Evolutionary conservation across 2,329 filamentous ascomycete species (phyloP).

Genomic region (Curvularia sp.): DNA sequence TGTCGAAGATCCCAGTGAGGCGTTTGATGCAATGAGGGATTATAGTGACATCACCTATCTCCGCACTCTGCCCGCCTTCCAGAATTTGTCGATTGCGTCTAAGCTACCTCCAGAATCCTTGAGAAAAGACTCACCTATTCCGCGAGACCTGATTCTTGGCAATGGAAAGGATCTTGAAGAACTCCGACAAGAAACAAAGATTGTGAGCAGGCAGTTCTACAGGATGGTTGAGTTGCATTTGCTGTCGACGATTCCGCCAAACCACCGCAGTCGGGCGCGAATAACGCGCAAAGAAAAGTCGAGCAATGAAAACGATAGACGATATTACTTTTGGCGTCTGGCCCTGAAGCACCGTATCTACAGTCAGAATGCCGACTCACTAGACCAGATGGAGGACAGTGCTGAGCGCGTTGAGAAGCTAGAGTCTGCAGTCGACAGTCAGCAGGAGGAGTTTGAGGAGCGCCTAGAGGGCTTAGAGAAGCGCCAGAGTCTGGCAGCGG

Average conservation of each 20-base stretch:
- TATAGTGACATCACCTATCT: conserved; percentile 74
- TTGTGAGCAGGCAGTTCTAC: conserved; percentile 77
- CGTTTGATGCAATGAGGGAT: conserved; percentile 81
- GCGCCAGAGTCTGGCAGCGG: conserved; percentile 36
- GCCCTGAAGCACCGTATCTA: conserved; percentile 80
- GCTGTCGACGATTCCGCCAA: conserved; percentile 62
- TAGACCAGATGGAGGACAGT: conserved; percentile 71
- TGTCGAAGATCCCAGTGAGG: conserved; percentile 91
- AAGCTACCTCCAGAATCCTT: conserved; percentile 60
- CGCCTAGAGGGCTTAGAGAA: conserved; percentile 62
- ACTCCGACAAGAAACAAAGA: conserved; percentile 70
- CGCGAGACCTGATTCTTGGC: conserved; percentile 64
- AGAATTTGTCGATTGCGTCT: conserved; percentile 60
- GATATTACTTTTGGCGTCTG: conserved; percentile 75
- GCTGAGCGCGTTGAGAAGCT: conserved; percentile 75
- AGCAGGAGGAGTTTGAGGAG: conserved; percentile 76
- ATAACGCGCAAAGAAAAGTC: conserved; percentile 55
- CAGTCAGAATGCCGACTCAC: conserved; percentile 73
- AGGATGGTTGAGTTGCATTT: conserved; percentile 79
- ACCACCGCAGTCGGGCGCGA: conserved; percentile 58
- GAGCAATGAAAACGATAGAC: conserved; percentile 65
- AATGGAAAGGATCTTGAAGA: conserved; percentile 60
- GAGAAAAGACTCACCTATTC: conserved; percentile 60
- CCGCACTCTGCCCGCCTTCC: conserved; percentile 65
- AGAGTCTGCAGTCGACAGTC: conserved; percentile 70